Conservation (phyloP, 257 asterid species). For the Buddleja alternifolia region DNA sequence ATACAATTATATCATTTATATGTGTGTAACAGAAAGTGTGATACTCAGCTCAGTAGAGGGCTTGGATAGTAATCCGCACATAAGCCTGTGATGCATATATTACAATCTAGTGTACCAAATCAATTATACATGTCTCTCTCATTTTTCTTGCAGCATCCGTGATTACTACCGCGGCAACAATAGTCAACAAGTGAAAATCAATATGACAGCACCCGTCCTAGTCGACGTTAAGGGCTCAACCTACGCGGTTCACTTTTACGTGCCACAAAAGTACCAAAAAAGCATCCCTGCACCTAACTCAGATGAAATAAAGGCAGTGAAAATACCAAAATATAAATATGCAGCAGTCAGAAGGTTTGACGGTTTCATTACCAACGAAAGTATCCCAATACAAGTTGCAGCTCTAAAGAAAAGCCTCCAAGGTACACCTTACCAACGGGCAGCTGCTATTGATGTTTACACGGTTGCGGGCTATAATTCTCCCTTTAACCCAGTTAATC, state of each 20-base stretch:
- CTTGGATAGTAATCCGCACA: too few relatives aligned
- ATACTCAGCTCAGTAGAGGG: too few relatives aligned
- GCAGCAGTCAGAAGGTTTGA: constrained; percentile 33
- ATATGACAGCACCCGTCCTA: constrained; percentile 33
- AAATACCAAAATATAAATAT: constrained; percentile 25
- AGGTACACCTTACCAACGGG: constrained; percentile 19
- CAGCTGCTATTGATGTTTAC: neutral
- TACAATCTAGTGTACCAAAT: too few relatives aligned
- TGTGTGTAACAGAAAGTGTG: too few relatives aligned
- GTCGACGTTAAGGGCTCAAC: constrained; percentile 22
- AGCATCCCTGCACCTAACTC: neutral
- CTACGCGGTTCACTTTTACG: constrained; percentile 24
- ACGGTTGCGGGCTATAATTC: constrained; percentile 30
- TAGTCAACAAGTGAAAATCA: neutral
- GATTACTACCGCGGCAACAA: constrained; percentile 28
- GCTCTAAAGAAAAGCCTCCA: constrained; percentile 28
- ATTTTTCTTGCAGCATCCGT: constrained; percentile 2
- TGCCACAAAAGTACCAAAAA: constrained; percentile 33
- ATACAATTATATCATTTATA: too few relatives aligned
- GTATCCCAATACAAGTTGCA: constrained; percentile 3
- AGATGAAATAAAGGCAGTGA: neutral
- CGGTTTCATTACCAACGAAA: constrained; percentile 11
- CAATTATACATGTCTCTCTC: too few relatives aligned
- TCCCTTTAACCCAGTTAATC: constrained; percentile 9
- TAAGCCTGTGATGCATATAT: too few relatives aligned